Conservation (phyloP, 805 yeast species). For the Cyberlindnera nakhonratchasimensis region DNA sequence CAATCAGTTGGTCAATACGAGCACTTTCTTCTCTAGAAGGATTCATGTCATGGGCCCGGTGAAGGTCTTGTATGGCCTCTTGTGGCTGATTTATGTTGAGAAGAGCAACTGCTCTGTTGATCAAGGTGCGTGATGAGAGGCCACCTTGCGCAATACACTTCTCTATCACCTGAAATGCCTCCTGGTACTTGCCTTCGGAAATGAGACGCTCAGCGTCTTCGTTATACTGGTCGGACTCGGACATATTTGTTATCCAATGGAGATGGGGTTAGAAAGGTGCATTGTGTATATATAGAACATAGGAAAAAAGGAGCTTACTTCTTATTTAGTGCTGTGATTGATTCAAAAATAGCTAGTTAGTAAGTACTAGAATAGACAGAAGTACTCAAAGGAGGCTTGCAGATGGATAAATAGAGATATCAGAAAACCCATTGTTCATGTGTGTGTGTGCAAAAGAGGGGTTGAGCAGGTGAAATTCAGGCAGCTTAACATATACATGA, state of each 20-base stretch:
- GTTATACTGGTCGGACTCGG: constrained; percentile 10
- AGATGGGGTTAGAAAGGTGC: neutral
- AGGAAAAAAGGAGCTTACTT: too few species aligned
- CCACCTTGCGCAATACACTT: constrained; percentile 20
- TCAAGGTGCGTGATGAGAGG: constrained; percentile 19
- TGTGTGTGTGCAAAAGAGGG: neutral
- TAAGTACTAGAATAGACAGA: too few species aligned
- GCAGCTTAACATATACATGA: too few species aligned
- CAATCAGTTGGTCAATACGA: constrained; percentile 24
- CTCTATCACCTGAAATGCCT: constrained; percentile 13
- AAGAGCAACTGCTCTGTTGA: constrained; percentile 24
- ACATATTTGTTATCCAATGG: constrained; percentile 3
- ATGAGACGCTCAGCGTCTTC: constrained; percentile 15
- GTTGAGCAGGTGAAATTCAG: constrained; percentile 8
- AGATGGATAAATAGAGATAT: too few species aligned
- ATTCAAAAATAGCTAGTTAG: too few species aligned
- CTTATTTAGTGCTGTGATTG: too few species aligned
- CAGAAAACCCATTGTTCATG: too few species aligned
- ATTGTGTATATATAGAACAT: too few species aligned
- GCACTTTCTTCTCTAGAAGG: constrained; percentile 20
- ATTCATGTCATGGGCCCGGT: constrained; percentile 22
- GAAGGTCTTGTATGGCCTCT: constrained; percentile 23
- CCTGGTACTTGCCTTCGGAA: constrained; percentile 11
- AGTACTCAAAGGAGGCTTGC: too few species aligned
- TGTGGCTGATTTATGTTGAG: constrained; percentile 18